These are phyloP conservation scores for Cantharellus anzutake DNA, from an alignment of 768 basidiomycete species.

Conservation along the genomic window DNA sequence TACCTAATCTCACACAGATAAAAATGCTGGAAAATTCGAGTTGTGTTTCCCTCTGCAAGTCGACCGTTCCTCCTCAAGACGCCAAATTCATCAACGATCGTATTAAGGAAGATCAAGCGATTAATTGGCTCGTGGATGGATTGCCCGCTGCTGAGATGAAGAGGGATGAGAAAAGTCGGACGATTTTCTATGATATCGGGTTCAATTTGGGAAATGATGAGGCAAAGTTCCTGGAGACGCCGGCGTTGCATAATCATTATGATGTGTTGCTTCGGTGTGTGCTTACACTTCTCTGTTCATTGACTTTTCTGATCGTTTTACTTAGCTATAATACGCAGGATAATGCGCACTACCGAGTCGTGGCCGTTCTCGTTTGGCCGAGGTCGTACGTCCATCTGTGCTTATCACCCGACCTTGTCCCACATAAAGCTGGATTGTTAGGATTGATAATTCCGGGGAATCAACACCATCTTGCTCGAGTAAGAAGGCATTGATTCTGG, in stretches of 20 bases:
- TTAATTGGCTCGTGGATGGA: slow-evolving; percentile 92
- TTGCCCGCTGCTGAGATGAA: slow-evolving; percentile 91
- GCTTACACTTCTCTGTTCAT: not conserved
- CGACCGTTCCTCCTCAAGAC: slow-evolving; percentile 43
- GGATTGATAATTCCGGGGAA: not conserved
- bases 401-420: too few species aligned
- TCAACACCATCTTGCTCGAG: slow-evolving; percentile 6
- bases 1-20: slow-evolving; percentile 27
- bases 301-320: slow-evolving; percentile 3
- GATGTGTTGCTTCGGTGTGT: slow-evolving; percentile 58
- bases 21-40: slow-evolving; percentile 65
- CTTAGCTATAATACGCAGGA: slow-evolving; percentile 63
- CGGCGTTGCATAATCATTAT: slow-evolving; percentile 84
- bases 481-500: not conserved
- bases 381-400: slow-evolving; percentile 18
- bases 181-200: slow-evolving; percentile 77
- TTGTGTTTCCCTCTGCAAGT: slow-evolving; percentile 56
- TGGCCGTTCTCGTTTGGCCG: slow-evolving; percentile 84
- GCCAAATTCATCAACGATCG: slow-evolving; percentile 83
- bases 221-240: slow-evolving; percentile 27
- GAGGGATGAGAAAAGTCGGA: slow-evolving; percentile 53
- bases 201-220: slow-evolving; percentile 71
- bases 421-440: not conserved
- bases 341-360: slow-evolving; percentile 58
- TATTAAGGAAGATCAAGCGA: slow-evolving; percentile 77